Evolutionary conservation across 1,284 basidiomycete genomes (phyloP).

Genomic region (Meira nashicola): DNA sequence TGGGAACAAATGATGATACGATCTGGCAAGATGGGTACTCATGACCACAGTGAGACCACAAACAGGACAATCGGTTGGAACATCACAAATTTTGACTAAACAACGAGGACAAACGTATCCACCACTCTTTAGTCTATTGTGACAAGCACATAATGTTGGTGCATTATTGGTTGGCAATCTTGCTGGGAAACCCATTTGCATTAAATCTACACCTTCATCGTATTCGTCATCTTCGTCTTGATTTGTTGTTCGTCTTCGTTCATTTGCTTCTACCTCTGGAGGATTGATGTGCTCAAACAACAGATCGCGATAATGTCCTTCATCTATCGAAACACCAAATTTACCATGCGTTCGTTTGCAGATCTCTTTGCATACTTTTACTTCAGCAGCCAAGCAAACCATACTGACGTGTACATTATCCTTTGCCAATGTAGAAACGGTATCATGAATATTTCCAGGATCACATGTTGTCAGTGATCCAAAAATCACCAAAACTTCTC

Average conservation of each 20-base stretch:
- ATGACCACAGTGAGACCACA: slow-evolving; percentile 97
- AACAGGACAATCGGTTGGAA: slow-evolving; percentile 95
- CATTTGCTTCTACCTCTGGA: slow-evolving; percentile 30
- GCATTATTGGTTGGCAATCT: slow-evolving; percentile 37
- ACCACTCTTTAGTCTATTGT: slow-evolving; percentile 75
- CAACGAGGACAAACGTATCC: slow-evolving; percentile 95
- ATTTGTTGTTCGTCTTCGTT: slow-evolving; percentile 32
- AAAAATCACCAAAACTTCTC: slow-evolving; percentile 88
- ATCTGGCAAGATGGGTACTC: slow-evolving; percentile 90
- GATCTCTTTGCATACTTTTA: slow-evolving; percentile 91
- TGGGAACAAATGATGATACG: slow-evolving; percentile 89
- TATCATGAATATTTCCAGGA: slow-evolving; percentile 91
- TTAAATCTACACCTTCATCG: slow-evolving; percentile 61
- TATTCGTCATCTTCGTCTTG: slow-evolving; percentile 54
- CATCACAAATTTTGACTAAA: slow-evolving; percentile 86
- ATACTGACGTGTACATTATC: slow-evolving; percentile 80
- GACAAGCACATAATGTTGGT: slow-evolving; percentile 70
- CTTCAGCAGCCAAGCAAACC: slow-evolving; percentile 83
- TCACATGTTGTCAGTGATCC: slow-evolving; percentile 94
- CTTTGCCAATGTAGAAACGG: slow-evolving; percentile 72
- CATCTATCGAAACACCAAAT: slow-evolving; percentile 84
- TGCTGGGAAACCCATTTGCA: slow-evolving; percentile 92
- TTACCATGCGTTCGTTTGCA: slow-evolving; percentile 42
- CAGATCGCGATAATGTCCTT: slow-evolving; percentile 91
- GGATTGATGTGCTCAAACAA: slow-evolving; percentile 94